Evolutionary conservation across 2,329 filamentous ascomycete species (phyloP).

Genomic region (Apiospora koreana): DNA sequence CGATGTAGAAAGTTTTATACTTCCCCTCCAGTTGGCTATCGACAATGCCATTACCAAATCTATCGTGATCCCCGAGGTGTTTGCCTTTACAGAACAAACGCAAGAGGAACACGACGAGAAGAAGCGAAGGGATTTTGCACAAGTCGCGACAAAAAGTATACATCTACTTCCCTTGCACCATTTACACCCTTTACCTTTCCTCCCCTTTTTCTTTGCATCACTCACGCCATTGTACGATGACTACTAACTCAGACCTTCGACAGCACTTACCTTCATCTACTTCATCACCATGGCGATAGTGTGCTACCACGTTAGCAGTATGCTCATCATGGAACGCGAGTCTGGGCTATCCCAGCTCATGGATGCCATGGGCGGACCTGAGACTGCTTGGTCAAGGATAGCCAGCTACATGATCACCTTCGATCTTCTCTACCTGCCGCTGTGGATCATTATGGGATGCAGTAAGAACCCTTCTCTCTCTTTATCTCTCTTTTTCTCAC

Average conservation of each 20-base stretch:
- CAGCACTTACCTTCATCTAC: slow-evolving; percentile 65
- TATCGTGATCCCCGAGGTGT: slow-evolving; percentile 20
- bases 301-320: slow-evolving; percentile 70
- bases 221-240: too few relatives aligned
- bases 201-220: too few relatives aligned
- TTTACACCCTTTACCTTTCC: too few relatives aligned
- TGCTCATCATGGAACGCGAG: slow-evolving; percentile 71
- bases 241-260: slow-evolving; percentile 53
- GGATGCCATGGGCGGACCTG: slow-evolving; percentile 71
- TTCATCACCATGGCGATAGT: slow-evolving; percentile 70
- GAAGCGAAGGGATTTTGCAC: slow-evolving; percentile 39
- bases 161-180: too few relatives aligned
- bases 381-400: slow-evolving; percentile 60
- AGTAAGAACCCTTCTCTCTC: slow-evolving; percentile 38
- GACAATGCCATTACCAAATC: slow-evolving; percentile 28
- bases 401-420: slow-evolving; percentile 69
- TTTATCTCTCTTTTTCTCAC: slow-evolving; percentile 50
- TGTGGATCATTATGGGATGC: slow-evolving; percentile 38
- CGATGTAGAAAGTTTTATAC: slow-evolving; percentile 64
- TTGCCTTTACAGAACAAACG: slow-evolving; percentile 27
- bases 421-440: slow-evolving; percentile 63
- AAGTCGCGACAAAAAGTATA: too few relatives aligned
- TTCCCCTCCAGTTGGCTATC: slow-evolving; percentile 64
- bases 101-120: slow-evolving; percentile 55
- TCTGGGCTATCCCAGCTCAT: slow-evolving; percentile 72